These are phyloP conservation scores for Zymoseptoria brevis DNA, from an alignment of 2,329 filamentous ascomycete species.

Conservation along the genomic window DNA sequence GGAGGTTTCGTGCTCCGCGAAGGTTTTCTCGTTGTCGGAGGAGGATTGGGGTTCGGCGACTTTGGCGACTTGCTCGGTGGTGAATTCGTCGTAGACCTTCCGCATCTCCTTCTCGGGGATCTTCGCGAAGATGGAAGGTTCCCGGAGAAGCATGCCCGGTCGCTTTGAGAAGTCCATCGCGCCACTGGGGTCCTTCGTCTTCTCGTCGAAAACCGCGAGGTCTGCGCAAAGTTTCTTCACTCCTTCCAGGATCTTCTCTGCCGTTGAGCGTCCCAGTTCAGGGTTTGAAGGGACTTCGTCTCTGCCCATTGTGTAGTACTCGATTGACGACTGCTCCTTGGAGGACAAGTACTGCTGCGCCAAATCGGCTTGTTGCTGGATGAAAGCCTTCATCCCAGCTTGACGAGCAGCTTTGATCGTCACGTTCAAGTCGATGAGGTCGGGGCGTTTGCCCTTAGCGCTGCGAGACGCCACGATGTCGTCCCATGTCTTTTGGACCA, in stretches of 20 bases:
- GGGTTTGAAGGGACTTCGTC: not conserved
- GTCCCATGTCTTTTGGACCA: conserved; percentile 26
- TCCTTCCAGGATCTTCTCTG: not conserved
- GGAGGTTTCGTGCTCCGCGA: not conserved
- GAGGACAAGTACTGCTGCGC: conserved; percentile 6
- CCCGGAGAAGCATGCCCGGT: conserved; percentile 30
- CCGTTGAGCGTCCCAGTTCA: not conserved
- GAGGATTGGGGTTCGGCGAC: not conserved
- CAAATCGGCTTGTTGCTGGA: conserved; percentile 14
- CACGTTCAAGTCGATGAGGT: conserved; percentile 21
- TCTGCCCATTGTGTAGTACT: conserved; percentile 6
- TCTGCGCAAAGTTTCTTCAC: conserved; percentile 18
- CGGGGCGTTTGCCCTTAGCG: conserved; percentile 7
- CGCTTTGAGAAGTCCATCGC: conserved; percentile 30
- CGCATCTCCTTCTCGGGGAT: conserved; percentile 27
- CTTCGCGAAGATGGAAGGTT: conserved; percentile 6
- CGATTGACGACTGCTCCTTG: conserved; percentile 1
- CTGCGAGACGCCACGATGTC: conserved; percentile 19
- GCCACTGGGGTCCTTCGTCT: conserved; percentile 9
- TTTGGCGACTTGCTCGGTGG: conserved; percentile 29
- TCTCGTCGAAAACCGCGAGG: conserved; percentile 18
- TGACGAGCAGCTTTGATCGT: conserved; percentile 22
- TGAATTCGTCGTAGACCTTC: conserved; percentile 38
- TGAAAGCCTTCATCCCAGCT: conserved; percentile 14
- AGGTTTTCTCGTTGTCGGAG: not conserved